phyloP scores from a whole-genome alignment of 2,329 filamentous ascomycete genomes.

The Plectosphaerella cucumerina region DNA sequence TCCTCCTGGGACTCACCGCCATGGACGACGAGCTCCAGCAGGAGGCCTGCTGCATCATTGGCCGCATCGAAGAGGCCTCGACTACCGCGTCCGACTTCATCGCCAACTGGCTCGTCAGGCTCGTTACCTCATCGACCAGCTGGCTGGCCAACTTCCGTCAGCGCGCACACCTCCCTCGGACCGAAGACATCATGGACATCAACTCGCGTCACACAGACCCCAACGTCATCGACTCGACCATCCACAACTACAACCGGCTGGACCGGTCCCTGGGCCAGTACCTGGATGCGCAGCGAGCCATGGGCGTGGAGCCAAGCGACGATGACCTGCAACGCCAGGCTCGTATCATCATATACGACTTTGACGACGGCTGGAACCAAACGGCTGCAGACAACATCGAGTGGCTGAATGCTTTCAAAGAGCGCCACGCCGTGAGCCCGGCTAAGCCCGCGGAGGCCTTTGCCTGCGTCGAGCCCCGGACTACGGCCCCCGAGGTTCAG shows the following conservation, averaged over 20 bases:
- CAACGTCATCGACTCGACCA: constrained; percentile 53
- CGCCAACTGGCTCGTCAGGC: constrained; percentile 52
- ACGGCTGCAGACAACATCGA: constrained; percentile 53
- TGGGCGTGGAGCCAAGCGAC: constrained; percentile 46
- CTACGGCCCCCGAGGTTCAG: constrained; percentile 4
- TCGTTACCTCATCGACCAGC: constrained; percentile 42
- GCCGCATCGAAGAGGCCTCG: constrained; percentile 50
- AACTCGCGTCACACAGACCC: constrained; percentile 47
- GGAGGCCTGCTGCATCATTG: constrained; percentile 55
- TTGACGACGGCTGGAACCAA: constrained; percentile 61
- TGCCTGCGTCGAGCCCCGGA: background rate
- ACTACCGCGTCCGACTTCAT: constrained; percentile 43
- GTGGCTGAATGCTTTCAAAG: constrained; percentile 51
- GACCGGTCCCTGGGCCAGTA: constrained; percentile 53
- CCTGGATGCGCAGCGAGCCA: constrained; percentile 36
- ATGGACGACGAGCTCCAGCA: constrained; percentile 57
- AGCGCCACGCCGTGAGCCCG: constrained; percentile 28
- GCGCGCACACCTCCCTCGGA: constrained; percentile 53
- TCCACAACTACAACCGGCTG: constrained; percentile 53
- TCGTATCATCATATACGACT: constrained; percentile 54
- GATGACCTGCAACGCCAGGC: constrained; percentile 52
- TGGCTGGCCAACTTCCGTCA: constrained; percentile 55
- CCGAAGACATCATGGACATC: constrained; percentile 47
- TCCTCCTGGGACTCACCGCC: constrained; percentile 52
- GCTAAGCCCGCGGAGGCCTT: background rate